Base-by-base conservation (phyloP, 2,329 filamentous ascomycete genomes). In the Penicillium sp. region DNA sequence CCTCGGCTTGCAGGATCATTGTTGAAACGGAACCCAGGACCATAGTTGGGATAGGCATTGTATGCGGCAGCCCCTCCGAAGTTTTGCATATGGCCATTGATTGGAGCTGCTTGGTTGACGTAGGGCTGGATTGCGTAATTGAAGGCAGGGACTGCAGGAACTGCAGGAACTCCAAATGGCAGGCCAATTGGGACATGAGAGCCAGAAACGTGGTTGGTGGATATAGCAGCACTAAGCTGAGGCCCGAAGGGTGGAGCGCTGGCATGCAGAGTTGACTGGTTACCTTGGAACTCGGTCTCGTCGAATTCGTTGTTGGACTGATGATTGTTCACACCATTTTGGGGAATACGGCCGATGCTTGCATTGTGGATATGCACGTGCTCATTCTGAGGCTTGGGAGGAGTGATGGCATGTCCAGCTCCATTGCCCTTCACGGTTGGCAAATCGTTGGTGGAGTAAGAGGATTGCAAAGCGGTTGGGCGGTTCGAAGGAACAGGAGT, bases 401-500 rank as follows among this genome's bases (percentile, higher is more conserved):
- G 66, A 11, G 74, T 77, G 29, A 73, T 69, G 4, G 70, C 65
- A 19, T 67, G 67, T 44, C 81, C 76, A 46, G 79, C 73, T 51
- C 82, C 81, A 50, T 82, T 79, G 61, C 81, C 87, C 81, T 94
- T 96, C 67, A 91, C 79, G 7, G 91, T 95, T 4, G 91, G 89
- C 18, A 97, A 81, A 67, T 97, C 92, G 72, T 89, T 94, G 50
- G 90, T 86, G 9, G 94, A 97, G 76, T 90, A 97, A 0, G 93
- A 97, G 41, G 89, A 87, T 74, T 92, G 89, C 54, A 96, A 55
- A 9, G 73, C 70, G 4, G 63, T 65, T 16, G 76, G 76, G 19
- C 76, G 73, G 61, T 61, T 82, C 26, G 67, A 61, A n/a, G 63
- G 45, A 40, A 62, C 60, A 14, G 69, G 53, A 23, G 64, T 60